Percentiles rank a stretch among this genome's conserved stretches.
Conservation (phyloP, 2,329 filamentous ascomycete genomes). For the Tolypocladium nubicola region DNA sequence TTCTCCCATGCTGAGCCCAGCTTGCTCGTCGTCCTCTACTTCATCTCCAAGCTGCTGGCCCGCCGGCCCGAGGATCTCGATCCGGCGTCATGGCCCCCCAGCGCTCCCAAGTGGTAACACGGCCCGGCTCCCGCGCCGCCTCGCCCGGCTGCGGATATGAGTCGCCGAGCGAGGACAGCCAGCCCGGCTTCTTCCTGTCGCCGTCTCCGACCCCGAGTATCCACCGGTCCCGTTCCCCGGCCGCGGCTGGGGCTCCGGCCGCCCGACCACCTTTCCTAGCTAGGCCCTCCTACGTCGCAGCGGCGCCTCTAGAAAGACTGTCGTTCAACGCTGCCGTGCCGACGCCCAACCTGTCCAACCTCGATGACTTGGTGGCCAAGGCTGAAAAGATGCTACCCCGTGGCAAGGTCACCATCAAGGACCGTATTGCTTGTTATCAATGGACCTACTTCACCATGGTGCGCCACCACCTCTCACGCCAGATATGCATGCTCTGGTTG, state of each 20-base stretch:
- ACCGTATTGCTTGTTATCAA: constrained; percentile 40
- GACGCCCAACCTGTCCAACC: constrained; percentile 7
- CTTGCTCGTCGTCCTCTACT: constrained; percentile 35
- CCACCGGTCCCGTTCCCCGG: not conserved
- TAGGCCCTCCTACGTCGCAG: not conserved
- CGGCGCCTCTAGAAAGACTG: not conserved
- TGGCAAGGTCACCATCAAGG: constrained; percentile 32
- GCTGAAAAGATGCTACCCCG: constrained; percentile 12
- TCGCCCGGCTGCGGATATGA: constrained; percentile 19
- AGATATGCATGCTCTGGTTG: not conserved
- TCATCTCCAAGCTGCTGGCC: constrained; percentile 34
- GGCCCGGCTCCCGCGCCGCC: constrained; percentile 4
- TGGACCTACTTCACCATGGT: constrained; percentile 70
- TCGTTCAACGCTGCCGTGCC: not conserved
- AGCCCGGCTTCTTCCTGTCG: constrained; percentile 15
- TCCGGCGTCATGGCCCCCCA: constrained; percentile 24
- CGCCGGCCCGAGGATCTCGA: constrained; percentile 37
- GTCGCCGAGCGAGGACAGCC: constrained; percentile 24
- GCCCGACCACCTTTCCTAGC: not conserved
- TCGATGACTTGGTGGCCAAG: constrained; percentile 24
- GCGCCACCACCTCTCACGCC: not conserved
- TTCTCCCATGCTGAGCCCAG: constrained; percentile 37
- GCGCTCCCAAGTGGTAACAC: constrained; percentile 16
- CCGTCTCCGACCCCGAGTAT: constrained; percentile 5
- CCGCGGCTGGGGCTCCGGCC: not conserved